Evolutionary conservation across 331 rosid genomes (phyloP).

Genomic region (Pyrus hybrid): DNA sequence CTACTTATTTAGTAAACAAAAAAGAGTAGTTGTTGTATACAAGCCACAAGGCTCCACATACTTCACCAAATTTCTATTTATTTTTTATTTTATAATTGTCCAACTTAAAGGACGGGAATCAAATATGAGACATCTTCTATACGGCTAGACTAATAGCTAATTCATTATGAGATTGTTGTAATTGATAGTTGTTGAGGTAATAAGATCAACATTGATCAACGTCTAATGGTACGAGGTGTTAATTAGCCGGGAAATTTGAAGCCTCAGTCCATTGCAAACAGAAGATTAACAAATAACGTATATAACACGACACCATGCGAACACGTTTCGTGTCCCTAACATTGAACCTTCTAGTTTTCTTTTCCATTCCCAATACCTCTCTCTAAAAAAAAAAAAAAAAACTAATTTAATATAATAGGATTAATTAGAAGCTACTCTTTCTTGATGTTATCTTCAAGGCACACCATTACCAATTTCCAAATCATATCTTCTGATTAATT

Average conservation of each 20-base stretch:
- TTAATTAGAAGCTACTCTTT: conserved; percentile 2
- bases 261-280: background rate
- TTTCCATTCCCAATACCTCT: background rate
- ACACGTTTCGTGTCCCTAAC: background rate
- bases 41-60: background rate
- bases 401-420: background rate
- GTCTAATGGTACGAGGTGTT: background rate
- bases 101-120: background rate
- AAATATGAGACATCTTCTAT: background rate
- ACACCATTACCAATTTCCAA: background rate
- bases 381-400: too few species aligned
- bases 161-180: background rate
- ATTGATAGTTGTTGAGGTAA: too few species aligned
- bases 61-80: background rate
- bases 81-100: background rate
- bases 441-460: conserved; percentile 11
- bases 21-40: background rate
- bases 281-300: background rate
- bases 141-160: too few species aligned
- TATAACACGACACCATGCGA: background rate
- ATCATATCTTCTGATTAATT: background rate
- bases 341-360: background rate
- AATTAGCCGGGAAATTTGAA: background rate
- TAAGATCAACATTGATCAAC: background rate
- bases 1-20: background rate